These are phyloP conservation scores for Blastobotrys raffinosifermentans DNA, from an alignment of 1,139 yeast species.

Conservation along the genomic window DNA sequence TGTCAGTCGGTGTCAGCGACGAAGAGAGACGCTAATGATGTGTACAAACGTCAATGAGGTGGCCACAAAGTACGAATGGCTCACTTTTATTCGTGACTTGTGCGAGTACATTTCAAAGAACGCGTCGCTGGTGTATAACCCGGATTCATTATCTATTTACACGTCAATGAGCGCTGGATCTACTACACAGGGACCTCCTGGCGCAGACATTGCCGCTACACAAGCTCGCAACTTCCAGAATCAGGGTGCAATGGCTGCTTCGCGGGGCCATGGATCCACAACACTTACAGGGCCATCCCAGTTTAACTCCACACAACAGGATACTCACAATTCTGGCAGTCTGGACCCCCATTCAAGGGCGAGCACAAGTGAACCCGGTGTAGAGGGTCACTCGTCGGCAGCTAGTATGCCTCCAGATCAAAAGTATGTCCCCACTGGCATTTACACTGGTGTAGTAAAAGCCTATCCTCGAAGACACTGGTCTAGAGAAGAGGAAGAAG, in stretches of 20 bases:
- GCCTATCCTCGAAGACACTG: conserved; percentile 57
- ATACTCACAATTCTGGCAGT: background rate
- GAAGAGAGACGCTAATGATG: conserved; percentile 58
- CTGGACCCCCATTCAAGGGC: background rate
- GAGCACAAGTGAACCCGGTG: too few relatives aligned
- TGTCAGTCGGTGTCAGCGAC: conserved; percentile 58
- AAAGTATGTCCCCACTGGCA: background rate
- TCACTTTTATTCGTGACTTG: conserved; percentile 62
- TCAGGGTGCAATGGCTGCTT: background rate
- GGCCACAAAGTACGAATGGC: conserved; percentile 65
- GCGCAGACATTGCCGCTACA: too few relatives aligned
- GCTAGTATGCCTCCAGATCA: background rate
- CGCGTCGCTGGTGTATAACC: conserved; percentile 19
- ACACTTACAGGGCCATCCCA: too few relatives aligned
- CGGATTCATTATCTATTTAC: background rate
- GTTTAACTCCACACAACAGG: background rate
- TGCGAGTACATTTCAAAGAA: conserved; percentile 74
- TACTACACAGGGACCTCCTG: background rate
- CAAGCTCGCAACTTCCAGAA: background rate
- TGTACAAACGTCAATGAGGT: conserved; percentile 43
- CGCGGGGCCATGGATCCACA: too few relatives aligned
- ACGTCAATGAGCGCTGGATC: background rate
- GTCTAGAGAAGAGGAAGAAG: conserved; percentile 86
- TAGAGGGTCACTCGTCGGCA: background rate
- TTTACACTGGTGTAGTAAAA: background rate